Base-by-base conservation (phyloP, 108 stramenopile species). In the Stephanodiscus minutulus region DNA sequence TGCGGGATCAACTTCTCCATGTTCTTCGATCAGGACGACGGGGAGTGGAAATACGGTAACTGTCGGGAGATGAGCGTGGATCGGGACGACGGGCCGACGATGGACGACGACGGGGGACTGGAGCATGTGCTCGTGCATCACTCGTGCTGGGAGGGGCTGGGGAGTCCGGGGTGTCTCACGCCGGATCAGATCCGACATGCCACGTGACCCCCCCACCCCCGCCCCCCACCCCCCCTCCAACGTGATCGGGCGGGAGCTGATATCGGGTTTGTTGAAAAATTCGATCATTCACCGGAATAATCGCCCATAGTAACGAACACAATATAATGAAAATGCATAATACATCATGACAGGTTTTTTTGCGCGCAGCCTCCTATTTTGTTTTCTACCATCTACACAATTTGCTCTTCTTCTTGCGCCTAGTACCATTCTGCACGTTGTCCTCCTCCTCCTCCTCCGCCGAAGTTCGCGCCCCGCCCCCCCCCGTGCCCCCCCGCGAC, bases 21-120 rank as follows among this genome's bases (percentile, higher is more conserved):
- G 93, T 81, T 86, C 49, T 94, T 94, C 52, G 93, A 94, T 82
- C 91, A 94, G 64, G 93, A 94, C 25, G 90, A 94, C 66, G 93
- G 93, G 9, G 86, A 88, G 36, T 94, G 85, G 85, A 94, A 88
- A 71, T 94, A 94, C 61, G 83, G 58, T 9, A 91, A 91, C 70
- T 94, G 93, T 60, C 73, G 70, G n/a, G 93, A 94, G 65, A 89
- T 87, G 70, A 82, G 77, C 54, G 85, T 91, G 17, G 61, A 83
- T 37, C 15, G 55, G 41, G 88, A 89, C 62, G 89, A 94, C 52
- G 83, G 77, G 39, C 86, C 86, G 1, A 60, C 67, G 13, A 55
- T 64, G 56, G 70, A 72, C 50, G 81, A 75, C 28, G 66, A 85
- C 10, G 27, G 18, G 12, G 89, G 89, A 18, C 76, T 79, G 44